phyloP scores from a whole-genome alignment of 306 rosid genomes.

The Vigna angularis region DNA sequence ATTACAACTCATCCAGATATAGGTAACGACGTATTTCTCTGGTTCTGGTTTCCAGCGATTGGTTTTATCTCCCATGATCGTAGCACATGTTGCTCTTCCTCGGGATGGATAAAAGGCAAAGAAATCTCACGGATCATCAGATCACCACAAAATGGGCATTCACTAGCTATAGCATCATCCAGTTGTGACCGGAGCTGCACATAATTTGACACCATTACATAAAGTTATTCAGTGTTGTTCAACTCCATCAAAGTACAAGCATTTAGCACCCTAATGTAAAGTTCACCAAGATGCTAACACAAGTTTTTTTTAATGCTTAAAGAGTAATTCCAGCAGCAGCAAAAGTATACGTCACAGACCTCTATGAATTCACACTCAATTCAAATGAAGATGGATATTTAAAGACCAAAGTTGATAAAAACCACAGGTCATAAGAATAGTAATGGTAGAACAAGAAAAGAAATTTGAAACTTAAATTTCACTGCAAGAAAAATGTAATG shows the following conservation, averaged over 20 bases:
- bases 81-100: conserved; percentile 69
- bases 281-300: too few relatives aligned
- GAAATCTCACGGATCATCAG: conserved; percentile 94
- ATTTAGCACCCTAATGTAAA: too few relatives aligned
- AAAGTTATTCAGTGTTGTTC: conserved; percentile 26
- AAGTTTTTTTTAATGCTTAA: neutral
- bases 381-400: too few relatives aligned
- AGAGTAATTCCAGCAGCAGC: neutral
- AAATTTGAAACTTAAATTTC: conserved; percentile 22
- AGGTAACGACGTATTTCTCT: conserved; percentile 70
- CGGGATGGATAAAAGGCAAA: conserved; percentile 70
- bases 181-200: conserved; percentile 89
- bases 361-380: too few relatives aligned
- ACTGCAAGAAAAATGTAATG: conserved; percentile 31
- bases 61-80: conserved; percentile 85
- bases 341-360: neutral
- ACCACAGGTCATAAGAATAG: too few relatives aligned
- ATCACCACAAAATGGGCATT: conserved; percentile 96
- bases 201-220: conserved; percentile 29
- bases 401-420: too few relatives aligned
- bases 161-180: conserved; percentile 94
- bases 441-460: neutral
- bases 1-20: conserved; percentile 54
- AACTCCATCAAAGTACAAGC: conserved; percentile 1
- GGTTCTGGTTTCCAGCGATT: conserved; percentile 70